These are phyloP conservation scores for Pseudomonodictys pantanalensis DNA, from an alignment of 495 filamentous ascomycete species.

Conservation along the genomic window DNA sequence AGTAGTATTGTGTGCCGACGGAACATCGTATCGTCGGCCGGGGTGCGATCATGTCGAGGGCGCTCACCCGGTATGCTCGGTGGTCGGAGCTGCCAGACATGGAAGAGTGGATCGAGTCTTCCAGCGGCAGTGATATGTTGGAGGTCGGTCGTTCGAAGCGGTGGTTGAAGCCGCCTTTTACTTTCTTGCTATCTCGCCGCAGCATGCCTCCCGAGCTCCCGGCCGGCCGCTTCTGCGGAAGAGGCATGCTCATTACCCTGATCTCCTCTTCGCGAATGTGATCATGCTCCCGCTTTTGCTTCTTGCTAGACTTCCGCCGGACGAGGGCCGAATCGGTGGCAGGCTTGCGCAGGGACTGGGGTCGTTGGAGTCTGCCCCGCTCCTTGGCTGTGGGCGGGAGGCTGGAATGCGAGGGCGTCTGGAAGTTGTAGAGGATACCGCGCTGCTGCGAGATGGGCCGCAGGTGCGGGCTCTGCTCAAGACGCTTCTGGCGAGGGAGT, in stretches of 20 bases:
- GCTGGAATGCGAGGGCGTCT: conserved; percentile 46
- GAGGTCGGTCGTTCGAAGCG: conserved; percentile 63
- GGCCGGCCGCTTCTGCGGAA: conserved; percentile 60
- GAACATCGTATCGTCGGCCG: conserved; percentile 75
- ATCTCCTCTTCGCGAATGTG: conserved; percentile 80
- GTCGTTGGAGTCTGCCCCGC: conserved; percentile 43
- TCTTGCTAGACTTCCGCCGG: conserved; percentile 76
- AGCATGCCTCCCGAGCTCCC: conserved; percentile 54
- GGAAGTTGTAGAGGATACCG: conserved; percentile 49
- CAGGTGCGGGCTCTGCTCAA: conserved; percentile 42
- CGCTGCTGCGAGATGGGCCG: conserved; percentile 41
- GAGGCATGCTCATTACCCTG: conserved; percentile 70
- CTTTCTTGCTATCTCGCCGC: conserved; percentile 63
- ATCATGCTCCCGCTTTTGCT: conserved; percentile 75
- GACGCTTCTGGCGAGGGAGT: conserved; percentile 34
- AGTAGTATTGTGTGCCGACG: conserved; percentile 53
- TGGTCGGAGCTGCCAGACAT: conserved; percentile 67
- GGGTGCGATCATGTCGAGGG: conserved; percentile 70
- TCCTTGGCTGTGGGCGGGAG: conserved; percentile 47
- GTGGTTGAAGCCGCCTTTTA: conserved; percentile 55
- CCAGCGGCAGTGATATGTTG: conserved; percentile 67
- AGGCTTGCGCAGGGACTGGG: conserved; percentile 66
- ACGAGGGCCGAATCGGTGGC: conserved; percentile 54
- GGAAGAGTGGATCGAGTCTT: conserved; percentile 70
- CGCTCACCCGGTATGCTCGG: conserved; percentile 71